A percentile compares a stretch with the other conserved stretches of the same genome.
phyloP scores from a whole-genome alignment of 805 yeast genomes.

The Cephaloascus fragrans region DNA sequence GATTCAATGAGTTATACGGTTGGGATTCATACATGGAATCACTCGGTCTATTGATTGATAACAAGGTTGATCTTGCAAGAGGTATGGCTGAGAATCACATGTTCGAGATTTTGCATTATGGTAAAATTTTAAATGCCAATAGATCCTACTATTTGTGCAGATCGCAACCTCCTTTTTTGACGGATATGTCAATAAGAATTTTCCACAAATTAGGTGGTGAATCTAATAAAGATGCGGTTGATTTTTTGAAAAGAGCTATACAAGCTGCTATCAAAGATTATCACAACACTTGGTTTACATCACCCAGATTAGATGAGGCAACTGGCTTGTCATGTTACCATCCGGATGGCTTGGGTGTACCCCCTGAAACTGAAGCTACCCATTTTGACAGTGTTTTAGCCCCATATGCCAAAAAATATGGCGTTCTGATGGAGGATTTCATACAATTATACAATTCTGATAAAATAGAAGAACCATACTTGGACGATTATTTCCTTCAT shows the following conservation, averaged over 20 bases:
- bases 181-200: slow-evolving; percentile 79
- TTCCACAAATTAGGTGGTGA: slow-evolving; percentile 48
- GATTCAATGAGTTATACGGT: slow-evolving; percentile 93
- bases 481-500: slow-evolving; percentile 82
- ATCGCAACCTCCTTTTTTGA: slow-evolving; percentile 93
- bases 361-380: slow-evolving; percentile 90
- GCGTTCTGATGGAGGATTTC: slow-evolving; percentile 52
- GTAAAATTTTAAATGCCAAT: slow-evolving; percentile 90
- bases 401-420: slow-evolving; percentile 60
- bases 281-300: slow-evolving; percentile 63
- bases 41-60: slow-evolving; percentile 66
- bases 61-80: slow-evolving; percentile 58
- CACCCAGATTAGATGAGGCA: slow-evolving; percentile 61
- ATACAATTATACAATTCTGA: slow-evolving; percentile 55
- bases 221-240: slow-evolving; percentile 37
- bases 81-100: slow-evolving; percentile 91
- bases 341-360: slow-evolving; percentile 88
- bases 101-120: slow-evolving; percentile 83
- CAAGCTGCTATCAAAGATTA: slow-evolving; percentile 84
- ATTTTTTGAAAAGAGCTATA: slow-evolving; percentile 55
- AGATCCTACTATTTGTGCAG: slow-evolving; percentile 84
- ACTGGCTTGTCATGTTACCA: slow-evolving; percentile 85
- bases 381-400: slow-evolving; percentile 69
- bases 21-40: slow-evolving; percentile 97
- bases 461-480: slow-evolving; percentile 58